Base-by-base conservation (phyloP, 148 eudicot genomes). In the Silene conica region DNA sequence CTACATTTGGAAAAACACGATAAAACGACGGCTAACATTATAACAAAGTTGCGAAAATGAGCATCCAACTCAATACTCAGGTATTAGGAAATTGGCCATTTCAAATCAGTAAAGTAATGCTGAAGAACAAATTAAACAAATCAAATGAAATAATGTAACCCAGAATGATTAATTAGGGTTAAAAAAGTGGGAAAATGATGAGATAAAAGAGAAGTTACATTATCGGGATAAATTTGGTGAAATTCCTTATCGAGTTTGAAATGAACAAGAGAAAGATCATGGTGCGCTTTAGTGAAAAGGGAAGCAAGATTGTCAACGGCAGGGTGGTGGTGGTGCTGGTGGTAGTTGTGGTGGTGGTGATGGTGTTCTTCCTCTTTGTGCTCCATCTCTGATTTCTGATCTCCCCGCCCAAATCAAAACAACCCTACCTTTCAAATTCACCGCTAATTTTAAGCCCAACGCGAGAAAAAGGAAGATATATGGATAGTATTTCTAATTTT, bases 211-310 rank as follows among this genome's bases (percentile, higher is more conserved):
- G 26, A 38, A 31, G 5, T 28, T 82, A 93, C 98, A 80, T 89
- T 82, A 76, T 87, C 85, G 22, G 96, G 94, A 75, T 90, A 93
- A 56, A 84, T 76, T 48, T 84, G 89, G 12, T 83, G 84, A 72
- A 90, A 93, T 74, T 93, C 98, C 67, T 80, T 86, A 22, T 91
- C 82, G 59, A 93, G 98, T 69, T 86, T 88, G 80, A 83, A 82
- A 38, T 90, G 89, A 68, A 91, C 84, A 0, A 80, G 70, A 25
- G 87, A 81, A 72, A 89, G 91, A 58, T 89, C 91, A 73, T 86
- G 88, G 69, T 89, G 84, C 21, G 91, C 85, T 74, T 82, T 85
- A 2, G 78, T 84, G 68, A 91, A 87, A 41, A 91, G 81, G 28
- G 76, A 80, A 6, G 76, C 61, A 20, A 91, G 71, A 63, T 80